Percentiles rank a stretch among this genome's conserved stretches.
Conservation (phyloP, 441 rosid species). For the Eruca vesicaria region DNA sequence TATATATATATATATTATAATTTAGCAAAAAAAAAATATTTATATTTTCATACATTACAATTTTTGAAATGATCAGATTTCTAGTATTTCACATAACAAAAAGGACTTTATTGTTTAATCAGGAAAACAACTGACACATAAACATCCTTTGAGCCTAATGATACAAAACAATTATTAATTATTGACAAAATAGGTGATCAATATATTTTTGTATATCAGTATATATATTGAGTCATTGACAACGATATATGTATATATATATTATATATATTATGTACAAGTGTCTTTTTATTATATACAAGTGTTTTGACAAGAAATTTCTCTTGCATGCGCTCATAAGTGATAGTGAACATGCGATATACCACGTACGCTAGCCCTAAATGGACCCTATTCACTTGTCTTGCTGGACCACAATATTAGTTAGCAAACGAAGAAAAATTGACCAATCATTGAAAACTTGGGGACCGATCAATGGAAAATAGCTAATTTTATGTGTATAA, state of each 20-base stretch:
- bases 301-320: slow-evolving; percentile 20
- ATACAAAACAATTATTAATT: background rate
- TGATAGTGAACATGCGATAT: slow-evolving; percentile 34
- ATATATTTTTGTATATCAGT: background rate
- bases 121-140: background rate
- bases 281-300: too few relatives aligned
- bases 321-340: slow-evolving; percentile 35
- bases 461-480: slow-evolving; percentile 26
- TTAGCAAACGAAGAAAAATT: slow-evolving; percentile 20
- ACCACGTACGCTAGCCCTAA: slow-evolving; percentile 36
- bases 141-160: background rate
- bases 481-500: background rate
- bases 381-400: slow-evolving; percentile 34
- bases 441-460: slow-evolving; percentile 33
- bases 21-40: too few relatives aligned
- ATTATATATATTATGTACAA: too few relatives aligned
- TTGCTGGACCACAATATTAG: slow-evolving; percentile 29
- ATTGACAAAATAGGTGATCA: slow-evolving; percentile 8
- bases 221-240: background rate
- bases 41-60: too few relatives aligned
- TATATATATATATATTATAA: too few relatives aligned
- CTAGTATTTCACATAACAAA: background rate
- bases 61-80: too few relatives aligned
- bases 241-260: background rate
- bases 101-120: background rate